phyloP scores from a whole-genome alignment of 2,329 filamentous ascomycete genomes.

The Aspergillus tamarii region DNA sequence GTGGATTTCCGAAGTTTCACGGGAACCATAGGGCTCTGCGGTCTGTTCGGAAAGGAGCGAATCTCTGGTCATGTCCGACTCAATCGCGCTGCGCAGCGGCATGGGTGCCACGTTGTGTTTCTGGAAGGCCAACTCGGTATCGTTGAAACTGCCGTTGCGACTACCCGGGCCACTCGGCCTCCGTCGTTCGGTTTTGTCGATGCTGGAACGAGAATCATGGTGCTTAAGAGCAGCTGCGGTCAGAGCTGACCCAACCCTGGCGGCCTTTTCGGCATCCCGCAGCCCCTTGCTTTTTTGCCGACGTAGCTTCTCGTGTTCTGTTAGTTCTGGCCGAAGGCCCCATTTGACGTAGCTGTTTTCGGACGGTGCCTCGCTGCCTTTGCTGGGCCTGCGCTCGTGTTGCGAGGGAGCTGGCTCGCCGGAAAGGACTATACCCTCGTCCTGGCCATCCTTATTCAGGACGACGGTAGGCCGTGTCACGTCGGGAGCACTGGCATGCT shows the following conservation, averaged over 20 bases:
- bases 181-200: constrained; percentile 49
- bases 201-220: constrained; percentile 65
- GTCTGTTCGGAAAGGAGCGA: constrained; percentile 84
- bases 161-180: constrained; percentile 40
- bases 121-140: constrained; percentile 58
- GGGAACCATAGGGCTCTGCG: constrained; percentile 71
- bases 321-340: constrained; percentile 51
- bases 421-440: constrained; percentile 61
- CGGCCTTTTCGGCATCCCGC: constrained; percentile 59
- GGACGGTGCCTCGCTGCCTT: constrained; percentile 51
- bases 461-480: constrained; percentile 65
- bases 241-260: constrained; percentile 59
- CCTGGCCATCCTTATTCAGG: constrained; percentile 60
- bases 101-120: constrained; percentile 73
- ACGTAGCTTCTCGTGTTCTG: constrained; percentile 56
- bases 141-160: constrained; percentile 52
- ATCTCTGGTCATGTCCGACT: constrained; percentile 83
- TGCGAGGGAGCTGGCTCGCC: constrained; percentile 54
- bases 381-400: constrained; percentile 58
- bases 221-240: constrained; percentile 66
- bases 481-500: constrained; percentile 64
- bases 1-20: constrained; percentile 62
- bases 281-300: constrained; percentile 59
- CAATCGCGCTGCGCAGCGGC: constrained; percentile 84
- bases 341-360: constrained; percentile 50